Evolutionary conservation across 2,329 filamentous ascomycete genomes (phyloP), one percentile per base, ranked within the genome.

Genomic region (Monilinia laxa): DNA sequence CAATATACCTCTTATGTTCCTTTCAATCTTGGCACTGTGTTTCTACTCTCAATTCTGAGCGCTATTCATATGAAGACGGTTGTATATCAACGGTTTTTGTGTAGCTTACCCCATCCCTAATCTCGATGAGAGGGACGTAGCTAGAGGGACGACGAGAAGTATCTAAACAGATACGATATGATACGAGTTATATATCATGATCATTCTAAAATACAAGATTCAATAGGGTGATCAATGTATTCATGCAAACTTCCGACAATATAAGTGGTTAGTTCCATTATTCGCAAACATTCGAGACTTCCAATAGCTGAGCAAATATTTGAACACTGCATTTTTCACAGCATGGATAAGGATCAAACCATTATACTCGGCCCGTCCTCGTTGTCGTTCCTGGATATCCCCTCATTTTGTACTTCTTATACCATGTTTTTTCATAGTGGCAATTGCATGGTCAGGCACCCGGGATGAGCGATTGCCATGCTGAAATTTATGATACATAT

Each of bases 241-340:
- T 31, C 35, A 40, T 55, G 23, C 38, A 63, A 63, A 53, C 52
- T n/a, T 42, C 51, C 60, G 47, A 53, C 40, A 0, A 38, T 63
- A 16, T 11, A 42, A 42, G 23, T 55, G 49, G 49, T 42, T 31
- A 42, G 47, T 54, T 38, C n/a, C 11, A 54, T 31, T 42, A n/a
- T 23, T 23, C 23, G 23, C 11, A 31, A 55, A 47, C 4, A 18
- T 42, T 16, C 6, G 51, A 53, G 38, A 42, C 23, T 40, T 38
- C 2, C 47, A 54, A 42, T 54, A 63, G 60, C 38, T 63, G 47
- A 53, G n/a, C 49, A 54, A 63, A 40, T 52, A 62, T 51, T 57
- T 57, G 62, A 58, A 47, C 63, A 59, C 63, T 12, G 42, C 63
- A 59, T 65, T 65, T 31, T 65, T 47, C 63, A 65, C 63, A 51